A percentile compares a stretch with the other conserved stretches of the same genome.
Evolutionary conservation across 129 eudicot genomes (phyloP).

Genomic region (Ambrosia artemisiifolia): DNA sequence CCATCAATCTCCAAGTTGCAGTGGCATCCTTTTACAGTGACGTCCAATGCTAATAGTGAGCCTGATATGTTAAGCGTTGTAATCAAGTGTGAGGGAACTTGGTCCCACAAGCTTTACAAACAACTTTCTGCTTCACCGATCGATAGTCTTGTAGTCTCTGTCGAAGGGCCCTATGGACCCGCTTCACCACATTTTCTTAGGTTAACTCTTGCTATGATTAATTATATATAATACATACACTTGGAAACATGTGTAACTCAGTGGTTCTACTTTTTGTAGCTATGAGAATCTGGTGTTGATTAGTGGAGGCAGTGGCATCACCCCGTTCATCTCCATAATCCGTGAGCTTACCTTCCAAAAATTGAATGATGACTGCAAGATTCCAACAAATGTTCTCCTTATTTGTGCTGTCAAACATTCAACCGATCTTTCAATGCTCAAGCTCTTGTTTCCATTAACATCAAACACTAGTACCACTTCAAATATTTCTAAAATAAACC

Average conservation of each 20-base stretch:
- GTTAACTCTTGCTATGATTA: constrained; percentile 18
- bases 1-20: constrained; percentile 61
- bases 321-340: constrained; percentile 67
- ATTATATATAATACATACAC: not conserved
- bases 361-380: constrained; percentile 22
- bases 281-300: constrained; percentile 56
- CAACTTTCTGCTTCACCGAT: constrained; percentile 38
- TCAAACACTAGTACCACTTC: constrained; percentile 19
- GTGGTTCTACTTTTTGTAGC: constrained; percentile 14
- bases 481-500: constrained; percentile 36
- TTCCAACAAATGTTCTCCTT: constrained; percentile 48
- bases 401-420: constrained; percentile 54
- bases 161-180: constrained; percentile 83
- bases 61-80: constrained; percentile 51
- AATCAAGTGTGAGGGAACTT: constrained; percentile 56
- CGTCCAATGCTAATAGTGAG: constrained; percentile 52
- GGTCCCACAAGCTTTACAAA: constrained; percentile 55
- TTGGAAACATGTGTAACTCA: not conserved
- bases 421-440: constrained; percentile 57
- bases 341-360: constrained; percentile 46
- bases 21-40: constrained; percentile 74
- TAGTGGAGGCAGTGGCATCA: constrained; percentile 69
- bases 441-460: constrained; percentile 60
- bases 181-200: constrained; percentile 51
- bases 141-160: constrained; percentile 50